phyloP scores from a whole-genome alignment of 116 monocot species.

The Phalaenopsis hybrid region DNA sequence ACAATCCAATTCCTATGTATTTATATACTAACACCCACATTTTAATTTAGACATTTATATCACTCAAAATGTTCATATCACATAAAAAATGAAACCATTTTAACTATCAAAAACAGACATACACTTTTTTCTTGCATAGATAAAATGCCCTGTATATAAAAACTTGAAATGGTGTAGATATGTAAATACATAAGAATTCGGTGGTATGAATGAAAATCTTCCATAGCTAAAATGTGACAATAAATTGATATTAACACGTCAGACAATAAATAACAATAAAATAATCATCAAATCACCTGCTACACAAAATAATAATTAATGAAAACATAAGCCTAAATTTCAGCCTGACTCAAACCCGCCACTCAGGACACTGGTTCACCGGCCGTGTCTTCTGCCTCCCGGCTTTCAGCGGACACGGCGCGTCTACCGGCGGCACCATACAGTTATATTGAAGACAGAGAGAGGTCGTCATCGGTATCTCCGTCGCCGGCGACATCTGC shows the following conservation, averaged over 20 bases:
- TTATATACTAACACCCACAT: too few species aligned
- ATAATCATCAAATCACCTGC: not conserved
- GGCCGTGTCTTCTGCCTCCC: constrained; percentile 36
- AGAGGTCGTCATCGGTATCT: constrained; percentile 27
- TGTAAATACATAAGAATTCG: too few species aligned
- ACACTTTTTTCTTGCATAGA: too few species aligned
- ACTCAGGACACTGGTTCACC: constrained; percentile 35
- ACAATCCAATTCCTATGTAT: too few species aligned
- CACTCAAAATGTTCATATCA: too few species aligned
- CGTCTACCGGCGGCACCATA: constrained; percentile 39
- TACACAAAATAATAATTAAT: not conserved
- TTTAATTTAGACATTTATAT: too few species aligned
- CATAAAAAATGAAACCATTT: too few species aligned
- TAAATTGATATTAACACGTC: not conserved
- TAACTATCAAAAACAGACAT: too few species aligned
- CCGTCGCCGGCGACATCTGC: constrained; percentile 24
- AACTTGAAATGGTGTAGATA: too few species aligned
- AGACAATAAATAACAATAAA: not conserved
- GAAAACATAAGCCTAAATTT: not conserved
- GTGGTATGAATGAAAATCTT: too few species aligned
- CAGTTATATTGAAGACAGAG: constrained; percentile 48
- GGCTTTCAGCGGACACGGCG: constrained; percentile 42
- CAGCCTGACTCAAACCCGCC: constrained; percentile 14
- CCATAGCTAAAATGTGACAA: too few species aligned
- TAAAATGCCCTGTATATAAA: too few species aligned